Percentiles rank a stretch among this genome's conserved stretches.
phyloP scores from a whole-genome alignment of 2,329 filamentous ascomycete species.

The Sporothrix luriei region DNA sequence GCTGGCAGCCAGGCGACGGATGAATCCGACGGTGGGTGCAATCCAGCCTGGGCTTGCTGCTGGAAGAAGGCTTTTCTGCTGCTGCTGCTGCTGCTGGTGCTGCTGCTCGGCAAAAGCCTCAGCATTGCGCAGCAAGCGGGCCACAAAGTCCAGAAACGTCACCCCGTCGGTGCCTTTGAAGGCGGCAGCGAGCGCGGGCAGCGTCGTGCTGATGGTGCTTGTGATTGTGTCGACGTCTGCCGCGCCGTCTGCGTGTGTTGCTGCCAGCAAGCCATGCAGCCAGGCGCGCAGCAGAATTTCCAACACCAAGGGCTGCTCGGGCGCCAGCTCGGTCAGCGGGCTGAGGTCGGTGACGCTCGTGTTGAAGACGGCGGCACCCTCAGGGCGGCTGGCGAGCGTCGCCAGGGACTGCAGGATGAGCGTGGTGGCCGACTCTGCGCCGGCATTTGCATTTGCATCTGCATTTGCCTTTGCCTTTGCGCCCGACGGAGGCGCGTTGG shows the following conservation, averaged over 20 bases:
- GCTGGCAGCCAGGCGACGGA: slow-evolving; percentile 57
- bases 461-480: too few species aligned
- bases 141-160: slow-evolving; percentile 61
- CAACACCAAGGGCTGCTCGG: slow-evolving; percentile 56
- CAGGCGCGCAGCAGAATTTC: slow-evolving; percentile 61
- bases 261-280: slow-evolving; percentile 46
- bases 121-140: slow-evolving; percentile 54
- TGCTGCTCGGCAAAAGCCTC: slow-evolving; percentile 4
- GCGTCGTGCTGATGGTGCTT: slow-evolving; percentile 50
- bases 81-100: neutral
- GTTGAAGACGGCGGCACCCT: slow-evolving; percentile 55
- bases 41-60: slow-evolving; percentile 55
- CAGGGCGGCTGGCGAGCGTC: slow-evolving; percentile 55
- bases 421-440: slow-evolving; percentile 48
- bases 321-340: slow-evolving; percentile 60
- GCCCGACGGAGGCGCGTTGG: neutral
- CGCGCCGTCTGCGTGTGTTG: neutral
- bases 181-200: slow-evolving; percentile 54
- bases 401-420: slow-evolving; percentile 61
- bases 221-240: slow-evolving; percentile 40
- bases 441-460: too few species aligned
- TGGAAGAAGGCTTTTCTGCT: slow-evolving; percentile 38
- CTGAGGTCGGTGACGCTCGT: slow-evolving; percentile 51
- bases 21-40: slow-evolving; percentile 48
- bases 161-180: slow-evolving; percentile 64